These are phyloP conservation scores for Monosporascus ibericus DNA, from an alignment of 2,329 filamentous ascomycete genomes.

Conservation along the genomic window DNA sequence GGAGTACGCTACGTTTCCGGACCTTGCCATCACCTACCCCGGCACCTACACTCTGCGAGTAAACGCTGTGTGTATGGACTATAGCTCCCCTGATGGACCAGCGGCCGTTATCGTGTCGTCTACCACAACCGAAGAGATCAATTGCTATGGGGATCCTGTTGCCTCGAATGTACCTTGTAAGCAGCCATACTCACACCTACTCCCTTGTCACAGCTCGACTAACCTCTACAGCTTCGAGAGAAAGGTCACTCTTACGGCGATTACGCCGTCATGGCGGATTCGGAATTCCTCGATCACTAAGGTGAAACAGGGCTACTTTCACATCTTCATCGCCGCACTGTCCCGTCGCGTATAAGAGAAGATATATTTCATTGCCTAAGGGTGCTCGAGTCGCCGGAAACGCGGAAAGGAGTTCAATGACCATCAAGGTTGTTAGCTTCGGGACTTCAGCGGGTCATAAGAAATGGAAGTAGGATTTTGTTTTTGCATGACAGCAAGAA, in stretches of 20 bases:
- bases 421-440: no score
- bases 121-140: conserved; percentile 9
- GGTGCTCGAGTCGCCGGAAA: background rate
- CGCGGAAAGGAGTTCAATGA: background rate
- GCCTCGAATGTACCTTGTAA: conserved; percentile 16
- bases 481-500: no score
- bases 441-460: no score
- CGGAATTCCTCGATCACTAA: background rate
- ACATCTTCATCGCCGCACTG: background rate
- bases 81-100: conserved; percentile 8
- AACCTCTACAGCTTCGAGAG: background rate
- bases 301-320: background rate
- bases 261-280: conserved; percentile 3
- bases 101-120: conserved; percentile 8
- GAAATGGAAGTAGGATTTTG: no score
- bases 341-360: no score
- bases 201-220: background rate
- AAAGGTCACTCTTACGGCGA: background rate
- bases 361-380: background rate
- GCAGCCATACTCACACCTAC: background rate
- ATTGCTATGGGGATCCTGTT: conserved; percentile 13
- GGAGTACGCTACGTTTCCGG: conserved; percentile 17
- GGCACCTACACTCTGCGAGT: conserved; percentile 17
- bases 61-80: conserved; percentile 18
- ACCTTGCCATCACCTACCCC: conserved; percentile 13